These are phyloP conservation scores for Amphibolis antarctica DNA, from an alignment of 106 monocot genomes.

Conservation along the genomic window DNA sequence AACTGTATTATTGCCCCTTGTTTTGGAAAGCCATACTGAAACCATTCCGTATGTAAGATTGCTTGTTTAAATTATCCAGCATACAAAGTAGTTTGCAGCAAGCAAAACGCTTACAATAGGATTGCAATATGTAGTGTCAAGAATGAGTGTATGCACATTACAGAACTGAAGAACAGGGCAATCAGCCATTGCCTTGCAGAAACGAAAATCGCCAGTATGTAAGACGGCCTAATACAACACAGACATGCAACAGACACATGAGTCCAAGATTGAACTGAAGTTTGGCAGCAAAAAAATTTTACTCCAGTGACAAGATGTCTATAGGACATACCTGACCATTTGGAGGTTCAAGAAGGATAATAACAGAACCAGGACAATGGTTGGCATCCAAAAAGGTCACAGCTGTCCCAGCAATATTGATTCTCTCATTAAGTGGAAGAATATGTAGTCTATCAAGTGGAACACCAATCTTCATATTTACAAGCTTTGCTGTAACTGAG, in stretches of 20 bases:
- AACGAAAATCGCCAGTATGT: conserved; percentile 95
- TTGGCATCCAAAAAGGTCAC: conserved; percentile 93
- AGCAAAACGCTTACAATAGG: conserved; percentile 45
- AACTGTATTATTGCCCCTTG: conserved; percentile 91
- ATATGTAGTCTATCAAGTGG: conserved; percentile 66
- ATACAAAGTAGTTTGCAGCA: neutral
- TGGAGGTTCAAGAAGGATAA: conserved; percentile 88
- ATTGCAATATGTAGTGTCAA: conserved; percentile 95
- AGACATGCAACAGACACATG: neutral
- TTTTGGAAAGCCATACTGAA: conserved; percentile 96
- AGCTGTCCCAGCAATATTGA: conserved; percentile 46
- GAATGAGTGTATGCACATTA: conserved; percentile 66
- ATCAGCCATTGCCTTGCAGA: conserved; percentile 65
- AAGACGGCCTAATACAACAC: conserved; percentile 44
- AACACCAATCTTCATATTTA: conserved; percentile 83
- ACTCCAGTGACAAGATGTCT: neutral
- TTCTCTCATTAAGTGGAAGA: conserved; percentile 68
- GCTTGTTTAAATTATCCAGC: neutral
- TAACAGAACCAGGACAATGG: conserved; percentile 91
- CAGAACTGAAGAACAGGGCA: conserved; percentile 46
- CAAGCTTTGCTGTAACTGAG: conserved; percentile 72
- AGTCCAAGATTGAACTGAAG: neutral
- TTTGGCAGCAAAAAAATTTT: neutral
- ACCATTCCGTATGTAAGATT: neutral
- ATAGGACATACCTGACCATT: conserved; percentile 60